Evolutionary conservation across 2,329 filamentous ascomycete species (phyloP), one percentile per base, ranked within the genome.

Genomic region (Xylariaceae sp.): DNA sequence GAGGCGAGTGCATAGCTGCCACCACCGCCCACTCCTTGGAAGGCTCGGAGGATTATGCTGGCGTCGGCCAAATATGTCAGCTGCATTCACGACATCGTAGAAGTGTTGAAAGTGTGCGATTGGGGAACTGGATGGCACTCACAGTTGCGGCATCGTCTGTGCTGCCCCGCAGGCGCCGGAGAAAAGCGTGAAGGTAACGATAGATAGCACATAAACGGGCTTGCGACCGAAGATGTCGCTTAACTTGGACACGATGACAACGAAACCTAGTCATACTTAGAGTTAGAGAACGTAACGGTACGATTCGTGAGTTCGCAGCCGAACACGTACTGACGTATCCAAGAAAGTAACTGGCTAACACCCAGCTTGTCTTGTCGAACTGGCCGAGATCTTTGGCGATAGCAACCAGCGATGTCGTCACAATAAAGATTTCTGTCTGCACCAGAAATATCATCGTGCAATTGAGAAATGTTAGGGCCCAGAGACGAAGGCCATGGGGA

Each of bases 1-100:
- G 77, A 81, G 14, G 86, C 82, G 43, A 89, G 81, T 0, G 84
- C 83, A 16, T 82, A 84, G 82, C 90, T 87, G 10, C 87, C 88
- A 2, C 84, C 86, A 14, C 86, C 87, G 12, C 87, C 88, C 47
- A 89, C 79, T 31, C 73, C 71, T 9, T 71, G 68, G 38, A 79
- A 63, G 9, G 73, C 71, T 44, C 88, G 76, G 3, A 84, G 85
- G 47, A 79, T 75, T 62, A 53, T 53, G 13, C 54, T 53, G 18
- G 22, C 18, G 17, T 22, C 9, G 31, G 42, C 22, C 33, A 36
- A 36, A n/a, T n/a, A n/a, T n/a, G n/a, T n/a, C n/a, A n/a, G n/a
- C n/a, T n/a, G n/a, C n/a, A n/a, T n/a, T n/a, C n/a, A n/a, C n/a
- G n/a, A n/a, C n/a, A n/a, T n/a, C n/a, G n/a, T n/a, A n/a, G n/a